Percentiles rank a stretch among this genome's conserved stretches.
Evolutionary conservation across 2,329 filamentous ascomycete species (phyloP).

Genomic region (Nothomitra cinnamomea): DNA sequence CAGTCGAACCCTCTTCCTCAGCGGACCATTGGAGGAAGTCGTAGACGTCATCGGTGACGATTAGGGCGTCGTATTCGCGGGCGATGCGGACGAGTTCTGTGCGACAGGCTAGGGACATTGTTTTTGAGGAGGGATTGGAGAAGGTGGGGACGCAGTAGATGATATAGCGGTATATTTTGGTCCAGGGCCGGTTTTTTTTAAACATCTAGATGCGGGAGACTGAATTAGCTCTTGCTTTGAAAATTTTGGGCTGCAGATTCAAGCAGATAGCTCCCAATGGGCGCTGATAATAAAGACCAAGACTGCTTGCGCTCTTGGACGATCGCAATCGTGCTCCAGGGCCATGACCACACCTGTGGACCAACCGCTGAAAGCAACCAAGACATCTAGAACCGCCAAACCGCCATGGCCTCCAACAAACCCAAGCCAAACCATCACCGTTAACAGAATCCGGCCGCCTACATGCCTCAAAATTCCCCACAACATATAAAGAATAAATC

Average conservation of each 20-base stretch:
- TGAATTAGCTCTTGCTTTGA: neutral
- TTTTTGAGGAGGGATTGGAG: slow-evolving; percentile 73
- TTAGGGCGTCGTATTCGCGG: slow-evolving; percentile 60
- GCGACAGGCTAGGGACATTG: slow-evolving; percentile 55
- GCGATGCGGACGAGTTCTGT: slow-evolving; percentile 58
- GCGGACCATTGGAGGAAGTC: slow-evolving; percentile 72
- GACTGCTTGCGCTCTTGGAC: too few species aligned
- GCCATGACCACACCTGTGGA: too few species aligned
- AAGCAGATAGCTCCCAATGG: neutral
- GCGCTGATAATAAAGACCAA: too few species aligned
- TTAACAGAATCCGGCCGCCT: neutral
- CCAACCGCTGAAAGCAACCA: neutral
- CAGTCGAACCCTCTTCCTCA: too few species aligned
- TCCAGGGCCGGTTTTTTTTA: slow-evolving; percentile 41
- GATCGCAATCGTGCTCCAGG: too few species aligned
- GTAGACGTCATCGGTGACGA: slow-evolving; percentile 85
- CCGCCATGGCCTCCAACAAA: neutral
- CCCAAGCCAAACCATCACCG: neutral
- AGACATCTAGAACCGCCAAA: too few species aligned
- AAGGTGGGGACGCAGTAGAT: slow-evolving; percentile 83
- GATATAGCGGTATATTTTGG: slow-evolving; percentile 71
- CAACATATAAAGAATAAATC: neutral
- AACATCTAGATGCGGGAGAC: slow-evolving; percentile 23
- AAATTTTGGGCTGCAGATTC: neutral
- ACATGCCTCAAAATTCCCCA: neutral